Evolutionary conservation across 2,329 filamentous ascomycete genomes (phyloP).

Genomic region (Pseudogymnoascus pannorum): DNA sequence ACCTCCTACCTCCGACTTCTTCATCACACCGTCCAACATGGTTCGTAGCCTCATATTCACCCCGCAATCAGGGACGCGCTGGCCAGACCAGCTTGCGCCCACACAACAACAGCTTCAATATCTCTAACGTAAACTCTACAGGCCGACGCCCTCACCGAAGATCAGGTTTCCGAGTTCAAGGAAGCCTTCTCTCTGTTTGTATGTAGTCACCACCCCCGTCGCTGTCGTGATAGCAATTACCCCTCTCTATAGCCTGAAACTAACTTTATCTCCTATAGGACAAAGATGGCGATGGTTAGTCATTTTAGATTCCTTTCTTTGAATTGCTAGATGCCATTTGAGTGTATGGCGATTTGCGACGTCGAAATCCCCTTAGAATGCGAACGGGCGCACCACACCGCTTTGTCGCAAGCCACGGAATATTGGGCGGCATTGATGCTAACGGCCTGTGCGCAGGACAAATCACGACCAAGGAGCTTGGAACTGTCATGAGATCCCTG

Average conservation of each 20-base stretch:
- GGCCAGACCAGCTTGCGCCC: constrained; percentile 13
- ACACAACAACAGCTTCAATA: constrained; percentile 19
- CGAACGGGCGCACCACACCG: constrained; percentile 9
- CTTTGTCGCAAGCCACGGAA: neutral
- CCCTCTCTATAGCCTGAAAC: constrained; percentile 15
- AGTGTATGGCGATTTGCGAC: neutral
- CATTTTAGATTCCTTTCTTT: constrained; percentile 11
- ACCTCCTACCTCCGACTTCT: neutral
- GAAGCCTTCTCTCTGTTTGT: constrained; percentile 99
- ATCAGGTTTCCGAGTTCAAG: constrained; percentile 99
- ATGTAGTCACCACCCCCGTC: constrained; percentile 42
- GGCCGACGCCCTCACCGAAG: constrained; percentile 98
- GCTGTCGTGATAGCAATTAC: constrained; percentile 19
- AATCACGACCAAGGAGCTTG: constrained; percentile 86
- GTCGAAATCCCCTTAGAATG: neutral
- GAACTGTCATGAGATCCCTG: constrained; percentile 83
- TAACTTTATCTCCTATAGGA: constrained; percentile 46
- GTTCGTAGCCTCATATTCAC: constrained; percentile 22
- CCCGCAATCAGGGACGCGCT: constrained; percentile 16
- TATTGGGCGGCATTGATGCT: neutral
- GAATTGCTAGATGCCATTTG: neutral
- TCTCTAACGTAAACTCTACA: constrained; percentile 34
- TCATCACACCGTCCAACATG: constrained; percentile 18
- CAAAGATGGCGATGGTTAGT: constrained; percentile 87
- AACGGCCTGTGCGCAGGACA: constrained; percentile 50